A percentile compares a stretch with the other conserved stretches of the same genome.
These are phyloP conservation scores for rapeseed (Brassica napus) DNA, from an alignment of 345 rosid species.

Conservation along the genomic window DNA sequence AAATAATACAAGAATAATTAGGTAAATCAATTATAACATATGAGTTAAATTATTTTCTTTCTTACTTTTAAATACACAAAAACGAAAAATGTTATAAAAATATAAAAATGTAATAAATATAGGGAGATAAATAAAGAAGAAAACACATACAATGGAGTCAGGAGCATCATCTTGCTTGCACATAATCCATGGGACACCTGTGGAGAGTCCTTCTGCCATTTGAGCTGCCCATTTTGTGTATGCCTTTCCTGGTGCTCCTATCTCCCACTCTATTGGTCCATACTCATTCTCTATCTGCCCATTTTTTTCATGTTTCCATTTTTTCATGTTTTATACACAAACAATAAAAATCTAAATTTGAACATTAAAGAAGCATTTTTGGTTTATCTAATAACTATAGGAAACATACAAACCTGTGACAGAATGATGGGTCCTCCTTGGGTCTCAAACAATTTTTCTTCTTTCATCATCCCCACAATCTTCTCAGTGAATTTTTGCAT, in stretches of 20 bases:
- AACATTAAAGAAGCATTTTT: neutral
- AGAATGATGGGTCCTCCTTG: conserved; percentile 90
- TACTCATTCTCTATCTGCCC: conserved; percentile 71
- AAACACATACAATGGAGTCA: conserved; percentile 53
- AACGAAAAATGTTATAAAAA: neutral
- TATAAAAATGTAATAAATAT: neutral
- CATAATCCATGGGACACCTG: conserved; percentile 80
- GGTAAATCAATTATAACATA: neutral
- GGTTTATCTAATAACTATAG: neutral
- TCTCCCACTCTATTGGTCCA: conserved; percentile 53
- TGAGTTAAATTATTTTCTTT: neutral
- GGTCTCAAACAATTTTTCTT: conserved; percentile 61
- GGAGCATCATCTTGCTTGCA: conserved; percentile 75
- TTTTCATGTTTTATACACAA: neutral
- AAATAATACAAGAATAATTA: neutral
- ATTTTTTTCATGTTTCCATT: conserved; percentile 12
- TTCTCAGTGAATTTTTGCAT: conserved; percentile 72
- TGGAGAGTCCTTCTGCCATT: conserved; percentile 59
- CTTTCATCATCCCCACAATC: conserved; percentile 82
- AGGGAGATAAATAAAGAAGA: neutral
- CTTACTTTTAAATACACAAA: neutral
- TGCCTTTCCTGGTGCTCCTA: conserved; percentile 53
- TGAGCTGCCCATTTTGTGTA: conserved; percentile 64
- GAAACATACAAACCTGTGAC: conserved; percentile 59
- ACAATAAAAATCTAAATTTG: neutral